These are phyloP conservation scores for Solanum hybrid DNA, from an alignment of 305 asterid species.

Conservation along the genomic window DNA sequence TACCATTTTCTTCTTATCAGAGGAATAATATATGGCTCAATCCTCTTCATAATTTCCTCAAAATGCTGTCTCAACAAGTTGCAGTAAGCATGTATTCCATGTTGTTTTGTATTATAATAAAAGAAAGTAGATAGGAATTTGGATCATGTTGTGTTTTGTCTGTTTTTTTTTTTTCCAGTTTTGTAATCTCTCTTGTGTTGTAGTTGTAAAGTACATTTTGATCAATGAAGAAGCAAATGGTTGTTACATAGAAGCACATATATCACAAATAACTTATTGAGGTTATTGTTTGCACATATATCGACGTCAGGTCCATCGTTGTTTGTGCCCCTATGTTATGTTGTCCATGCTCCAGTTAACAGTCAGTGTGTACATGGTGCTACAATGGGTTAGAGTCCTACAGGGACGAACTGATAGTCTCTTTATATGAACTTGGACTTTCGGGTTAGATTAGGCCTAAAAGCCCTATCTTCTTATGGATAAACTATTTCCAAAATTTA, in stretches of 20 bases:
- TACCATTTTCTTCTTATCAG: conserved; percentile 35
- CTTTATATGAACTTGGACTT: not conserved
- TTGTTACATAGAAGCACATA: not conserved
- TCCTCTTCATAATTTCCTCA: not conserved
- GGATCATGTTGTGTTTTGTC: not conserved
- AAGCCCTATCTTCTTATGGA: not conserved
- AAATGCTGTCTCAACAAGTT: not conserved
- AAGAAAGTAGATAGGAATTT: not conserved
- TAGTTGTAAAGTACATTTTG: not conserved
- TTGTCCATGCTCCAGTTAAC: not conserved
- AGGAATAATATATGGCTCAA: conserved; percentile 4
- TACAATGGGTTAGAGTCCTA: not conserved
- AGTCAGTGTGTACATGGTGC: not conserved
- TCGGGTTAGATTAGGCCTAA: not conserved
- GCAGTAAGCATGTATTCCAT: not conserved
- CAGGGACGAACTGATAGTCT: not conserved
- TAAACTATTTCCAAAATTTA: not conserved
- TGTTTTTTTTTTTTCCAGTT: not conserved
- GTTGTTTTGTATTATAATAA: not conserved
- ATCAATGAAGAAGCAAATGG: not conserved
- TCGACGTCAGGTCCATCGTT: not conserved
- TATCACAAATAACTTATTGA: not conserved
- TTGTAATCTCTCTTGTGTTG: not conserved
- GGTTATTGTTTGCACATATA: not conserved
- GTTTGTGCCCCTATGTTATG: not conserved